phyloP scores from a whole-genome alignment of 305 asterid genomes.

The Lippia alba region DNA sequence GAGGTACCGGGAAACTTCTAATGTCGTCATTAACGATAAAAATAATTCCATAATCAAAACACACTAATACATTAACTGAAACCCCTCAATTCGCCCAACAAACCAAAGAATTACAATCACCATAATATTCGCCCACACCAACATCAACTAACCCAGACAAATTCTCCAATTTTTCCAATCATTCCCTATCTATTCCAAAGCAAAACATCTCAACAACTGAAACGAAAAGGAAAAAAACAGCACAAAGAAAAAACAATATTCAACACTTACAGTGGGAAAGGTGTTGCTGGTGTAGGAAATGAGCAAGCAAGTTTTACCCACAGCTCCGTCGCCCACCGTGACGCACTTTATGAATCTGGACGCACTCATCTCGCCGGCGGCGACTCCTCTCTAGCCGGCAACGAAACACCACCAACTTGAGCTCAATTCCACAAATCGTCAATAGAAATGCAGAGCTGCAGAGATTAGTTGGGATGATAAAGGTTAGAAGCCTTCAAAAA shows the following conservation, averaged over 20 bases:
- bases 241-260: background rate
- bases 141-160: background rate
- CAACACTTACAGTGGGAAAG: constrained; percentile 60
- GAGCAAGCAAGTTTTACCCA: constrained; percentile 77
- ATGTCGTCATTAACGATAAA: background rate
- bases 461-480: background rate
- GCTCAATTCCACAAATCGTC: constrained; percentile 25
- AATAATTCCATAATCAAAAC: constrained; percentile 13
- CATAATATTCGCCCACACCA: constrained; percentile 15
- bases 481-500: constrained; percentile 18
- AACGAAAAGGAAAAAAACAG: background rate
- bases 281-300: constrained; percentile 78
- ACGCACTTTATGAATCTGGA: constrained; percentile 71
- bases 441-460: constrained; percentile 31
- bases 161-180: background rate
- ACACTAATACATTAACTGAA: background rate
- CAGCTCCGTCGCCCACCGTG: constrained; percentile 78
- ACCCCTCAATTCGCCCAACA: background rate
- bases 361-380: constrained; percentile 66
- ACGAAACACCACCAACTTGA: constrained; percentile 13
- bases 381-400: constrained; percentile 37
- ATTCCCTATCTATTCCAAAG: background rate
- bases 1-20: background rate
- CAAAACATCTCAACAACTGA: background rate
- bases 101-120: constrained; percentile 4